A percentile compares a stretch with the other conserved stretches of the same genome.
These are phyloP conservation scores for Sarocladium kiliense DNA, from an alignment of 2,329 filamentous ascomycete species.

Conservation along the genomic window DNA sequence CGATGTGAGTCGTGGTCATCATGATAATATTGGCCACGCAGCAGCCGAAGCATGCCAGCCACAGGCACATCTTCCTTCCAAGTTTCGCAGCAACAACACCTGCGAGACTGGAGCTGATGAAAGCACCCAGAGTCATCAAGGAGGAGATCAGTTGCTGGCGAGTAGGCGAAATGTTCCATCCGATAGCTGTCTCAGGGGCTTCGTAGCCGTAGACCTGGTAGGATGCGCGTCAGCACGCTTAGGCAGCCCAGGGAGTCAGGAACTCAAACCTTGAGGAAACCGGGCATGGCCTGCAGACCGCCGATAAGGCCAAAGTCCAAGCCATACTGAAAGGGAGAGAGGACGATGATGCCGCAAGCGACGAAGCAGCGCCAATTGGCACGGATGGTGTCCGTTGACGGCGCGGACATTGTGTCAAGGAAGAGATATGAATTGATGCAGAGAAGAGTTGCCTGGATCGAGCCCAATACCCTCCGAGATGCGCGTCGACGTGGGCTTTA, in stretches of 20 bases:
- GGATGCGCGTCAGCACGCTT: neutral
- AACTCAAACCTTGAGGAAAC: neutral
- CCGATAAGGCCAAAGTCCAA: slow-evolving; percentile 7
- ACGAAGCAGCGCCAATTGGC: slow-evolving; percentile 7
- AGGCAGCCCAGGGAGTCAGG: neutral
- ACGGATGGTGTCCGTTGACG: slow-evolving; percentile 3
- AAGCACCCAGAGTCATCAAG: slow-evolving; percentile 4
- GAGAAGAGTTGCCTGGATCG: neutral
- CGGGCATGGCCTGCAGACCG: slow-evolving; percentile 5
- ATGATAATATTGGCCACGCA: slow-evolving; percentile 7
- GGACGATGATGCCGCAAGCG: slow-evolving; percentile 8
- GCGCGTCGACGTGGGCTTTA: slow-evolving; percentile 2
- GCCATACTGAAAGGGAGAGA: slow-evolving; percentile 8
- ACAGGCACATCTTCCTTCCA: slow-evolving; percentile 9
- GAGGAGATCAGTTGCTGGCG: slow-evolving; percentile 5
- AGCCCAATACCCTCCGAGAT: neutral
- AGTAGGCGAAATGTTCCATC: slow-evolving; percentile 6
- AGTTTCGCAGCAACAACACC: slow-evolving; percentile 3
- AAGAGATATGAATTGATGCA: neutral
- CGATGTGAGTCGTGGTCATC: slow-evolving; percentile 8
- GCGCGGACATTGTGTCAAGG: neutral
- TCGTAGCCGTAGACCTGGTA: neutral
- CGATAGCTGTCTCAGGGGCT: slow-evolving; percentile 5
- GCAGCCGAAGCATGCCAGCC: slow-evolving; percentile 3
- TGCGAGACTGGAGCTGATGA: slow-evolving; percentile 3